Base-by-base conservation (phyloP, 352 stramenopile genomes). In the Phytophthora fragariae region DNA sequence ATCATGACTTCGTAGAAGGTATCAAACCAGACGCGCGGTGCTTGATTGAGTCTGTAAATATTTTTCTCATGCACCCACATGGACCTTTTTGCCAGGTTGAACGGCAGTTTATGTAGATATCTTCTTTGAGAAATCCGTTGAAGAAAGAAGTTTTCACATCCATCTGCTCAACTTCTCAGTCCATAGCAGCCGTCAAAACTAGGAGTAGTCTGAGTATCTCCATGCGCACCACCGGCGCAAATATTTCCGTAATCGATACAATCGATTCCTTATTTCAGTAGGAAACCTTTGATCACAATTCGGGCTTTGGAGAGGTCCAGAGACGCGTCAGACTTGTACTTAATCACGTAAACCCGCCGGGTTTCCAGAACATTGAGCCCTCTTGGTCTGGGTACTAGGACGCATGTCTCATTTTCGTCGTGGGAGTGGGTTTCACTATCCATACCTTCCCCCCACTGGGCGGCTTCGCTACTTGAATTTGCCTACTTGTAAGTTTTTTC, bases 141-240 rank as follows among this genome's bases (percentile, higher is more conserved):
- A 74, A 54, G 14, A 80, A 76, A 1, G 68, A 59, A 14, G 63
- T 76, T 24, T 74, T 80, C 3, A 80, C 73, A 56, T 80, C 53
- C 63, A 80, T 74, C 56, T 79, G 63, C 7, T 77, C 19, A 7
- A 77, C 39, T 24, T 60, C 41, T 0, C 55, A 15, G 4, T 68
- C 29, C 0, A 50, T 8, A 65, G 9, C 0, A 75, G 37, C 24
- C 24, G 24, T 3, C 24, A 29, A 29, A 3, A 3, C 24, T 29
- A 29, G 24, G 24, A 29, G 24, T 14, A 68, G 52, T 0, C 58
- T 0, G 0, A 72, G 12, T 2, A 62, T 49, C 17, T 72, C 57
- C 47, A 68, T 70, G 8, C 67, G 11, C 5, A 74, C 54, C 3
- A 65, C 53, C 21, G 55, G 60, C 7, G 50, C 31, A 31, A 70